Base-by-base conservation (phyloP, 257 asterid species). In the Leptodermis oblonga region DNA sequence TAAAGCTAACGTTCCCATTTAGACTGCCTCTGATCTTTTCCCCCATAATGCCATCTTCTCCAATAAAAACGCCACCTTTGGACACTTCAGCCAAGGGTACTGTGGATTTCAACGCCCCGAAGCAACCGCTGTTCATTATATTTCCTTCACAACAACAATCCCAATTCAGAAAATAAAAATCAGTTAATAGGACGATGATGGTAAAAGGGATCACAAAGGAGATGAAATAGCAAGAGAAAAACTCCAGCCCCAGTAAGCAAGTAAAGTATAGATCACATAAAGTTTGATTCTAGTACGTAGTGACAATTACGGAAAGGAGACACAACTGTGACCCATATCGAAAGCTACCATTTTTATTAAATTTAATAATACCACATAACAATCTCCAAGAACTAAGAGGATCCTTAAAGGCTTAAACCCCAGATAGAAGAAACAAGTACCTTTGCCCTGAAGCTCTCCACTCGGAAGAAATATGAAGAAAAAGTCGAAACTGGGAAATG, bases 181-280 rank as follows among this genome's bases (percentile, higher is more conserved):
- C 68, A 25, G 56, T 56, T 4, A 33, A 33, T 6, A 30, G 25
- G 36, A 60, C 46, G 54, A 70, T 58, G 53, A 53, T 22, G 48
- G 49, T 33, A 36, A 37, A 70, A 36, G 18, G 52, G 62, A 77
- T 20, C 68, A 65, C 55, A 52, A 56, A 41, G 63, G 76, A 18
- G 31, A 48, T 62, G 54, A 56, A 73, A 68, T 75, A 67, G 43
- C 26, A 36, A 22, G 45, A 69, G 36, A 70, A 70, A 64, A 41
- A 46, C 46, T 42, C 70, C 0, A 74, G 70, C 60, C 72, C 36
- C 73, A 71, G 86, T 65, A 81, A 82, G 76, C 87, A 85, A 81
- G 95, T 87, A 81, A 84, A 84, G 95, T 86, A 77, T 77, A 83
- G 81, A 82, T 80, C 78, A 87, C 94, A 80, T 70, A 79, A 86